These are phyloP conservation scores for Hapsidospora chrysogenum DNA, from an alignment of 495 filamentous ascomycete genomes.

Conservation along the genomic window DNA sequence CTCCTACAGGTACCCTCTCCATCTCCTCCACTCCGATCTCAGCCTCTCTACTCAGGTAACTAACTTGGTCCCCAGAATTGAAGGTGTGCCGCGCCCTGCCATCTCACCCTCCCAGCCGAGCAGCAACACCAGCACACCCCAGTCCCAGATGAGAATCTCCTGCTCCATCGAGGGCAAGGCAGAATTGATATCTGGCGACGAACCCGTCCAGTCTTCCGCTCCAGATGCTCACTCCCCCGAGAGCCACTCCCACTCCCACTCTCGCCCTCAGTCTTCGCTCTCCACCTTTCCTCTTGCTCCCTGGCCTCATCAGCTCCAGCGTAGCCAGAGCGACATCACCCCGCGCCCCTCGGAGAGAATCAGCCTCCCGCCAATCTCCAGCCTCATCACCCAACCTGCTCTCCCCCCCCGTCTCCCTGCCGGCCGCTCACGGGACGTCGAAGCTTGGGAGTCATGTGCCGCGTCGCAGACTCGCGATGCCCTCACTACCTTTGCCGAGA, in stretches of 20 bases:
- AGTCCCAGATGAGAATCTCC: constrained; percentile 41
- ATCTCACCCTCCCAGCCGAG: constrained; percentile 8
- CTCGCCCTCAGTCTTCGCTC: too few relatives aligned
- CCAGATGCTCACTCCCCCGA: too few relatives aligned
- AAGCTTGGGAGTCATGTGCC: constrained; percentile 72
- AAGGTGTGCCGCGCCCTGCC: neutral
- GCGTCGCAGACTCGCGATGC: constrained; percentile 53
- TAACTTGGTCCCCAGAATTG: neutral
- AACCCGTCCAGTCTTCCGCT: too few relatives aligned
- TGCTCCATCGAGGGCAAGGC: constrained; percentile 73
- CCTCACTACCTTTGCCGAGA: constrained; percentile 53
- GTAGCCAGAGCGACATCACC: constrained; percentile 36
- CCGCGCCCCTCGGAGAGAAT: constrained; percentile 6
- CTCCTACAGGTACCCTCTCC: neutral
- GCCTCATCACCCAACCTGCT: constrained; percentile 36
- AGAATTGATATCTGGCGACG: constrained; percentile 53
- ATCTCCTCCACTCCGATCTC: neutral
- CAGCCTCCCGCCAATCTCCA: constrained; percentile 32
- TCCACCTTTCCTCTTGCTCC: too few relatives aligned
- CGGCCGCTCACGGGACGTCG: constrained; percentile 66
- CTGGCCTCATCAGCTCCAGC: constrained; percentile 31
- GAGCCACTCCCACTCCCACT: too few relatives aligned
- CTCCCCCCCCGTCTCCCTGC: constrained; percentile 30
- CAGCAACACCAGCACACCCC: constrained; percentile 11
- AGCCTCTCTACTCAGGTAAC: constrained; percentile 2